phyloP scores from a whole-genome alignment of 495 filamentous ascomycete genomes.

The Aspergillus mulundensis region DNA sequence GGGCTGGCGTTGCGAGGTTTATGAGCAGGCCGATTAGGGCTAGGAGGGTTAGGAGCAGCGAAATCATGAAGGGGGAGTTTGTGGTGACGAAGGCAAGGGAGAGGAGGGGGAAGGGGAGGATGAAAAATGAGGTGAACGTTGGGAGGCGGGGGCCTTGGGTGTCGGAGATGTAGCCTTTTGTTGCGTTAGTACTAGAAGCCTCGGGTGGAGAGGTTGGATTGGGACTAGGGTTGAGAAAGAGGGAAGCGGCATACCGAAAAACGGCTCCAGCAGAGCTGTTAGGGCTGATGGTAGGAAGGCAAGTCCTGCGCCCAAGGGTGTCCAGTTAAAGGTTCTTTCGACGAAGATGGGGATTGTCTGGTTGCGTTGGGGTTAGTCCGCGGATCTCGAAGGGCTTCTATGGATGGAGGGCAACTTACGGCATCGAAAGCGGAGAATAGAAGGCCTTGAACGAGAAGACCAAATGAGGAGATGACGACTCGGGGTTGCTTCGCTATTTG shows the following conservation, averaged over 20 bases:
- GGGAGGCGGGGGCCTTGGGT: slow-evolving; percentile 55
- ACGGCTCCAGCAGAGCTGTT: slow-evolving; percentile 60
- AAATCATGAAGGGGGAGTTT: slow-evolving; percentile 54
- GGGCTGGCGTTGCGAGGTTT: slow-evolving; percentile 27
- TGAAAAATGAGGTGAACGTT: slow-evolving; percentile 56
- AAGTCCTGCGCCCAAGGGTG: slow-evolving; percentile 63
- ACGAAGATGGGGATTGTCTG: slow-evolving; percentile 63
- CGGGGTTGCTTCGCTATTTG: slow-evolving; percentile 26
- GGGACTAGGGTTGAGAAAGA: neutral
- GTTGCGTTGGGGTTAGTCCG: too few species aligned
- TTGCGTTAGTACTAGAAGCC: neutral
- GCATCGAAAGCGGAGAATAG: slow-evolving; percentile 34
- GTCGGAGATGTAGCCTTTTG: slow-evolving; percentile 55
- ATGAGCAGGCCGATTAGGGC: slow-evolving; percentile 24
- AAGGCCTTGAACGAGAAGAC: slow-evolving; percentile 29
- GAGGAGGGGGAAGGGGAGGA: slow-evolving; percentile 55
- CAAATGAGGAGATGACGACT: slow-evolving; percentile 31
- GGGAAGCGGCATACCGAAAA: slow-evolving; percentile 35
- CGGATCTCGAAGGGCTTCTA: too few species aligned
- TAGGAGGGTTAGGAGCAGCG: slow-evolving; percentile 45
- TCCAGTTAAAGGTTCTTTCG: slow-evolving; percentile 59
- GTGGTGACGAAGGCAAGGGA: slow-evolving; percentile 59
- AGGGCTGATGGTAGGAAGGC: slow-evolving; percentile 67
- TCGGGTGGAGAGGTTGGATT: neutral
- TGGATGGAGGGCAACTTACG: slow-evolving; percentile 14